A percentile compares a stretch with the other conserved stretches of the same genome.
Evolutionary conservation across 2,329 filamentous ascomycete genomes (phyloP).

Genomic region (Tothia fuscella): DNA sequence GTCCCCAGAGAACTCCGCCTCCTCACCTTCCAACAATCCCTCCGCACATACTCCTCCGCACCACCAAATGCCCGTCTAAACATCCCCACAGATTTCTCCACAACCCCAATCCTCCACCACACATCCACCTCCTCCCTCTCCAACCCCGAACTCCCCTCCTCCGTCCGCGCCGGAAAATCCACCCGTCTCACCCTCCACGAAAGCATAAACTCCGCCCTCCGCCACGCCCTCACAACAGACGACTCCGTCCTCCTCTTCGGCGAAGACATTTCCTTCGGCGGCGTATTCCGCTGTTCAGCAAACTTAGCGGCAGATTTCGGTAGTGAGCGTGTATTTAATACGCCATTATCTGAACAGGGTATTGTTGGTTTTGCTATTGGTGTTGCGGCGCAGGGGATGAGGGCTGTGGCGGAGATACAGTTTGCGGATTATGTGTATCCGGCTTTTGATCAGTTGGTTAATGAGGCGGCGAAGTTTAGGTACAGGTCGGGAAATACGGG

Average conservation of each 20-base stretch:
- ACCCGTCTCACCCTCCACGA: conserved; percentile 91
- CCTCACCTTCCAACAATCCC: conserved; percentile 4
- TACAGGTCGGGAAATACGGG: conserved; percentile 54
- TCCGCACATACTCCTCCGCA: conserved; percentile 35
- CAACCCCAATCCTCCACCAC: conserved; percentile 71
- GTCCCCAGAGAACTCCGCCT: conserved; percentile 4
- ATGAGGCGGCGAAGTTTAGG: conserved; percentile 80
- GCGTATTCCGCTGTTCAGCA: conserved; percentile 91
- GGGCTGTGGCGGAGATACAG: conserved; percentile 86
- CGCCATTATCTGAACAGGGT: conserved; percentile 84
- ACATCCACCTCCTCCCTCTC: conserved; percentile 58
- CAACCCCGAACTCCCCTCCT: conserved; percentile 57
- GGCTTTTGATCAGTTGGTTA: conserved; percentile 87
- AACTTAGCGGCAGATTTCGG: conserved; percentile 82
- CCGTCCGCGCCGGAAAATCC: conserved; percentile 54
- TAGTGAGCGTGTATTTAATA: conserved; percentile 86
- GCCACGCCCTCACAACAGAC: conserved; percentile 69
- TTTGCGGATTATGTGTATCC: conserved; percentile 93
- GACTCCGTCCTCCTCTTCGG: conserved; percentile 85
- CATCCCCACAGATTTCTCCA: conserved; percentile 73
- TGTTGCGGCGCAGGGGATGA: conserved; percentile 80
- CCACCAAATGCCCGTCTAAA: conserved; percentile 56
- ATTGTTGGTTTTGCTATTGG: conserved; percentile 92
- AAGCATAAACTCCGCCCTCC: conserved; percentile 80
- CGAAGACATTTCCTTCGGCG: conserved; percentile 93